Conservation (phyloP, 2,329 filamentous ascomycete genomes). For the Rhytidhysteron rufulum region DNA sequence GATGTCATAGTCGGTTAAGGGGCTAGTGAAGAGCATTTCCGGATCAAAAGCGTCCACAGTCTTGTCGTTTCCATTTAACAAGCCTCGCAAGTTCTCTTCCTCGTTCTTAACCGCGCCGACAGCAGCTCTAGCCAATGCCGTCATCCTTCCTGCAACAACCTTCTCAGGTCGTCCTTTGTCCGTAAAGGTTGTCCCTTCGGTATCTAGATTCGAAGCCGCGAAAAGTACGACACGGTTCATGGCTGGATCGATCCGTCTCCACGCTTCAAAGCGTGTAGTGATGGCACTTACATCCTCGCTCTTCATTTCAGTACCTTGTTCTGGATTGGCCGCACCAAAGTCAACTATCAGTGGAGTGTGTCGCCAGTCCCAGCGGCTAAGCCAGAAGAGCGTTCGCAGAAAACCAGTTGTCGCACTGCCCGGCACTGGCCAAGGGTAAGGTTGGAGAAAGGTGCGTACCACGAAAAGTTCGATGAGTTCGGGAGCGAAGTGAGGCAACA, state of each 20-base stretch:
- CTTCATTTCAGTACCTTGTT: constrained; percentile 43
- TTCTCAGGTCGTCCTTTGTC: constrained; percentile 66
- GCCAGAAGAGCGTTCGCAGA: constrained; percentile 71
- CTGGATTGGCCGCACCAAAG: constrained; percentile 44
- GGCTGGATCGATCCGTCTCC: constrained; percentile 81
- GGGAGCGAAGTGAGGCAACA: constrained; percentile 69
- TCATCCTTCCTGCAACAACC: constrained; percentile 81
- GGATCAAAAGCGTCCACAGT: constrained; percentile 33
- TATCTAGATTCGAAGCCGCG: constrained; percentile 74
- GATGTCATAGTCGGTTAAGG: constrained; percentile 77
- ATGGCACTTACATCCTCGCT: constrained; percentile 59
- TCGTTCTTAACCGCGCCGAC: constrained; percentile 46
- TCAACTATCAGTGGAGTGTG: constrained; percentile 78
- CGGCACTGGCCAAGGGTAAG: constrained; percentile 75
- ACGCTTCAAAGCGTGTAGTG: constrained; percentile 70
- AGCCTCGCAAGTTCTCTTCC: constrained; percentile 45
- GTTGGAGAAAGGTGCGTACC: constrained; percentile 72
- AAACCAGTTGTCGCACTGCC: constrained; percentile 77
- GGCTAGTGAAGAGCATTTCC: constrained; percentile 65
- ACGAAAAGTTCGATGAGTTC: constrained; percentile 84
- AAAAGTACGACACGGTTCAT: constrained; percentile 83
- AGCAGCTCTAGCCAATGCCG: constrained; percentile 73
- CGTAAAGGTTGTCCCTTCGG: constrained; percentile 76
- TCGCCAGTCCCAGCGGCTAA: constrained; percentile 91
- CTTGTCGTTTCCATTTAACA: constrained; percentile 9